Percentiles rank a stretch among this genome's conserved stretches.
phyloP scores from a whole-genome alignment of 1,139 yeast genomes.

The Kurtzmaniella quercitrusa region DNA sequence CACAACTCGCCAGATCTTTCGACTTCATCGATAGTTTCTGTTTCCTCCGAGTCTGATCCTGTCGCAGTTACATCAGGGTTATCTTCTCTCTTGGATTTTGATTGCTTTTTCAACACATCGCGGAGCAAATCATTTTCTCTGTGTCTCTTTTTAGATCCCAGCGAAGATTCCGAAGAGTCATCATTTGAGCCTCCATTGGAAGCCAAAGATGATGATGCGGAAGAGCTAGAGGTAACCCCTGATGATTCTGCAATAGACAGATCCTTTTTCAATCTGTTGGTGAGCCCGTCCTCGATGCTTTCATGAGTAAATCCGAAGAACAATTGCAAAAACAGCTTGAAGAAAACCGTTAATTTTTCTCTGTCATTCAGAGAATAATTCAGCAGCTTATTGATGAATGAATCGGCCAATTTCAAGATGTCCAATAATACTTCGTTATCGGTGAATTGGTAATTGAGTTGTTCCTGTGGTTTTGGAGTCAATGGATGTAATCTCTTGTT shows the following conservation, averaged over 20 bases:
- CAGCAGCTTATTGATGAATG: constrained; percentile 65
- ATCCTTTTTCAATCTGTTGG: constrained; percentile 18
- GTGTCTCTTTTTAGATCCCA: constrained; percentile 37
- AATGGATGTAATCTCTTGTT: constrained; percentile 76
- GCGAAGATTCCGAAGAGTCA: not conserved
- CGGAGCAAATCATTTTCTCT: constrained; percentile 65
- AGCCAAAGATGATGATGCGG: constrained; percentile 6
- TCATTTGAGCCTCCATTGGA: constrained; percentile 12
- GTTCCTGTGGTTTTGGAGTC: constrained; percentile 82
- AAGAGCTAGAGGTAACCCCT: too few relatives aligned
- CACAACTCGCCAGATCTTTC: constrained; percentile 65
- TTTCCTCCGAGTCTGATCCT: constrained; percentile 32
- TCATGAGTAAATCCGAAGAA: constrained; percentile 57
- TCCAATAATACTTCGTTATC: constrained; percentile 74
- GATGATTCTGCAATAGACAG: constrained; percentile 10
- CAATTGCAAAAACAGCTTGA: constrained; percentile 63
- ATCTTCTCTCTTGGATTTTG: constrained; percentile 44
- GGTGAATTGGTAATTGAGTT: constrained; percentile 61
- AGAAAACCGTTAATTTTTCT: constrained; percentile 68
- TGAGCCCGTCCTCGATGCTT: constrained; percentile 23
- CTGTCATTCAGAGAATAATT: constrained; percentile 80
- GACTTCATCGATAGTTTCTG: constrained; percentile 36
- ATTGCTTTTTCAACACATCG: constrained; percentile 70
- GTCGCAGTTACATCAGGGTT: constrained; percentile 28
- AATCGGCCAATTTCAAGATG: constrained; percentile 61